These are phyloP conservation scores for Leccinum fallax DNA, from an alignment of 1,284 basidiomycete genomes.

Conservation along the genomic window DNA sequence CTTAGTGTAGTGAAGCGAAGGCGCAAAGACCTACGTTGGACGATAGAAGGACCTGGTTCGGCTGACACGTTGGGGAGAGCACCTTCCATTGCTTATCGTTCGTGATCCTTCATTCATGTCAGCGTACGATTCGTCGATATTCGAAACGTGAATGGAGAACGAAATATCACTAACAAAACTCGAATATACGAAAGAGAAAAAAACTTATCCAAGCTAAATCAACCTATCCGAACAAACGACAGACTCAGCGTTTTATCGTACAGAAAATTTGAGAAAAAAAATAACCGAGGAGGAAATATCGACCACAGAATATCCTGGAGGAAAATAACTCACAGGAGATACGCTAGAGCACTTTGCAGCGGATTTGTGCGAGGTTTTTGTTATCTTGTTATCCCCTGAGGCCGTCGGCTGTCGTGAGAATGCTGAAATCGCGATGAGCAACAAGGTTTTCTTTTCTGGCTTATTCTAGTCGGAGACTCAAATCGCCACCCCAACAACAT, in stretches of 20 bases:
- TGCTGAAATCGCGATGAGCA: constrained; percentile 31
- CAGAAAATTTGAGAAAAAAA: constrained; percentile 22
- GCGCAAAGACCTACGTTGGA: constrained; percentile 24
- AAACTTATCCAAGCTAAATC: constrained; percentile 39
- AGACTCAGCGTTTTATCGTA: constrained; percentile 2
- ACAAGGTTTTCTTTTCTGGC: constrained; percentile 28
- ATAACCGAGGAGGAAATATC: neutral
- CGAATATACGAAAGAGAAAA: constrained; percentile 38
- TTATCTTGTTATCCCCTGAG: constrained; percentile 37
- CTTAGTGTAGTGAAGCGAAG: neutral
- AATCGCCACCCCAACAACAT: constrained; percentile 8
- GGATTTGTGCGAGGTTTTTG: constrained; percentile 33
- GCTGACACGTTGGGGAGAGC: constrained; percentile 28
- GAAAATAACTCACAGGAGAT: constrained; percentile 29
- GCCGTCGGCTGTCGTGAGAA: constrained; percentile 41
- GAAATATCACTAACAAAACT: constrained; percentile 35
- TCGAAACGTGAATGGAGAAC: constrained; percentile 16
- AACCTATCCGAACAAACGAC: constrained; percentile 30
- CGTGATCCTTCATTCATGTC: constrained; percentile 28
- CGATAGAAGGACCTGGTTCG: constrained; percentile 31
- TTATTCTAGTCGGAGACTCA: constrained; percentile 36
- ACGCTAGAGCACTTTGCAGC: constrained; percentile 9
- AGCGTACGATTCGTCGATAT: constrained; percentile 22
- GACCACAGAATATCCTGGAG: constrained; percentile 14
- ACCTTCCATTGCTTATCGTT: constrained; percentile 24